phyloP scores from a whole-genome alignment of 2,329 filamentous ascomycete species.

The Metarhizium anisopliae region DNA sequence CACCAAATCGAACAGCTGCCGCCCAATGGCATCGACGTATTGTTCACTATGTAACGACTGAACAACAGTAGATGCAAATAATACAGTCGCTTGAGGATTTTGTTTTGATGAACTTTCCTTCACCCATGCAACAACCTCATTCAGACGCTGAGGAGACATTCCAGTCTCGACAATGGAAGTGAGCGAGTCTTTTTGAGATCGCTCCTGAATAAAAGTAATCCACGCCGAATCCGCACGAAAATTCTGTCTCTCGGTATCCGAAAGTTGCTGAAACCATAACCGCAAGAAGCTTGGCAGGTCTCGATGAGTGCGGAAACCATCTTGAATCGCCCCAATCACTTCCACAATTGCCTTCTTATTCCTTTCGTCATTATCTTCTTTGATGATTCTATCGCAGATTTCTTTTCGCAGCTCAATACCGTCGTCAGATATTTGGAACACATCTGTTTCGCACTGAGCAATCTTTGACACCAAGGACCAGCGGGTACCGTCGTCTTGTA shows the following conservation, averaged over 20 bases:
- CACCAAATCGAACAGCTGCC: constrained; percentile 27
- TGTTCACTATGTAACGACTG: constrained; percentile 32
- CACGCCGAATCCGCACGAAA: constrained; percentile 21
- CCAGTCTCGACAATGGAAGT: constrained; percentile 30
- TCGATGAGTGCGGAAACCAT: constrained; percentile 34
- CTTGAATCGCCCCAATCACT: constrained; percentile 33
- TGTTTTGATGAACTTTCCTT: constrained; percentile 23
- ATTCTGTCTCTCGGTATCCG: constrained; percentile 22
- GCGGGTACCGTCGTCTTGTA: constrained; percentile 24
- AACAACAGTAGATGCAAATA: constrained; percentile 34
- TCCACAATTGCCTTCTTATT: constrained; percentile 18
- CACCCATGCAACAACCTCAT: constrained; percentile 34
- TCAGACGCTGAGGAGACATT: constrained; percentile 35
- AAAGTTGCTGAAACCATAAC: constrained; percentile 36
- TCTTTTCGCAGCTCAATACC: constrained; percentile 29
- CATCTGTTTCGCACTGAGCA: constrained; percentile 37
- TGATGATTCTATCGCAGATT: constrained; percentile 27
- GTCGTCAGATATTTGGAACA: constrained; percentile 32
- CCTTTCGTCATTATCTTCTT: constrained; percentile 9
- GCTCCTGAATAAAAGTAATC: constrained; percentile 18
- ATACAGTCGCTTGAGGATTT: constrained; percentile 24
- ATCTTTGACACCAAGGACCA: constrained; percentile 34
- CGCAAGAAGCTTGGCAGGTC: constrained; percentile 36
- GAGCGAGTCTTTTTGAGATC: constrained; percentile 10
- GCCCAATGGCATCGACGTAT: constrained; percentile 32